Percentiles rank a stretch among this genome's conserved stretches.
phyloP scores from a whole-genome alignment of 805 yeast species.

The Wickerhamomyces subpelliculosus region DNA sequence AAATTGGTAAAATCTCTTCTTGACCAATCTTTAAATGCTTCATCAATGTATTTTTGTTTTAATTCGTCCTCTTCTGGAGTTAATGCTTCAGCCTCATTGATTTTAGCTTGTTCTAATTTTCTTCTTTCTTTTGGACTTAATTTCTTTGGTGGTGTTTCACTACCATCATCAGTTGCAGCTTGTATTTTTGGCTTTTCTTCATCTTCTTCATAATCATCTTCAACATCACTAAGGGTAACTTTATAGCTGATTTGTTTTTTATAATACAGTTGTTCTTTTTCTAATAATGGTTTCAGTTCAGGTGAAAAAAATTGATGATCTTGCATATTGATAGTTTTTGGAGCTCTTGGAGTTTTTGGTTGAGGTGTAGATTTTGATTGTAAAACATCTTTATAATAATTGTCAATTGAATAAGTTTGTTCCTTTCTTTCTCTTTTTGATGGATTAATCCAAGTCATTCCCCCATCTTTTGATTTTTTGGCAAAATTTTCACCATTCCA shows the following conservation, averaged over 20 bases:
- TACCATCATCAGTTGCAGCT: slow-evolving; percentile 13
- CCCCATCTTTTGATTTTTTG: slow-evolving; percentile 32
- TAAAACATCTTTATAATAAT: slow-evolving; percentile 66
- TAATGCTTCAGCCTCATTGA: slow-evolving; percentile 50
- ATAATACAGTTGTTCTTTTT: slow-evolving; percentile 58
- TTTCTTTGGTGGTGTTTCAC: neutral
- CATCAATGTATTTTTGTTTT: slow-evolving; percentile 45
- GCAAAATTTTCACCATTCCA: slow-evolving; percentile 85
- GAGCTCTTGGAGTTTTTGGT: slow-evolving; percentile 45
- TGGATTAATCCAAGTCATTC: slow-evolving; percentile 65
- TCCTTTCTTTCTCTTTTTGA: slow-evolving; percentile 71
- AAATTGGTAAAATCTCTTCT: slow-evolving; percentile 70
- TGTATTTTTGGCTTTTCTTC: slow-evolving; percentile 6
- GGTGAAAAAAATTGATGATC: slow-evolving; percentile 72
- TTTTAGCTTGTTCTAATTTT: slow-evolving; percentile 41
- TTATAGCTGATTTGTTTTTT: slow-evolving; percentile 54
- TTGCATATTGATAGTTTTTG: slow-evolving; percentile 55
- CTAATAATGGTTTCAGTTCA: slow-evolving; percentile 44
- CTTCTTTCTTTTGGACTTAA: slow-evolving; percentile 9
- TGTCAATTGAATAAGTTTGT: slow-evolving; percentile 71
- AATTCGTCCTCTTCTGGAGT: slow-evolving; percentile 53
- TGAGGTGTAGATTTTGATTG: slow-evolving; percentile 32
- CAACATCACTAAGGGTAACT: slow-evolving; percentile 54
- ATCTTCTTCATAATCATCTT: slow-evolving; percentile 35
- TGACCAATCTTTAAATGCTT: slow-evolving; percentile 64